A percentile compares a stretch with the other conserved stretches of the same genome.
Evolutionary conservation across 2,329 filamentous ascomycete genomes (phyloP).

Genomic region (Penicillium freii): DNA sequence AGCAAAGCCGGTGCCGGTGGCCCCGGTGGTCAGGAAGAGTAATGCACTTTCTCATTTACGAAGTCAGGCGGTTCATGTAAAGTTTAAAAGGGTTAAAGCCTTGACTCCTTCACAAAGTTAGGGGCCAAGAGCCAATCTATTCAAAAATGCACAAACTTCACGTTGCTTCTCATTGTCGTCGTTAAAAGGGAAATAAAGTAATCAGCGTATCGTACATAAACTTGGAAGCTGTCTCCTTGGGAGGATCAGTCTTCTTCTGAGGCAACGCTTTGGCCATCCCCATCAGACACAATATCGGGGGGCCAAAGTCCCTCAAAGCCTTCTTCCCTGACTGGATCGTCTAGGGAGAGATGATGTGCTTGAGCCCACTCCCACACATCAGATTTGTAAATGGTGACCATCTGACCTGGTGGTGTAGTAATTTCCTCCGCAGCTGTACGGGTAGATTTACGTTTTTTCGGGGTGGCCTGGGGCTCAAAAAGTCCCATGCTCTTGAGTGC

Average conservation of each 20-base stretch:
- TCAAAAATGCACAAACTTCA: constrained; percentile 19
- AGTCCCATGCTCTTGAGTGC: constrained; percentile 79
- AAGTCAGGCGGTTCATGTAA: constrained; percentile 25
- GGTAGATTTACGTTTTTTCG: constrained; percentile 54
- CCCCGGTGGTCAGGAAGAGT: constrained; percentile 45
- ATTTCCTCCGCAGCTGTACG: constrained; percentile 25
- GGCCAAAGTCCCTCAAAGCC: constrained; percentile 72
- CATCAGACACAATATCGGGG: constrained; percentile 36
- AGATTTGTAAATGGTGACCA: constrained; percentile 54
- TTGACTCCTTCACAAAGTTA: constrained; percentile 12
- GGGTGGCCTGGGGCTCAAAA: constrained; percentile 51
- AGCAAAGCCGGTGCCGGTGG: constrained; percentile 46
- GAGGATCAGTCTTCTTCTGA: constrained; percentile 18
- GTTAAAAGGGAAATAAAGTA: background rate
- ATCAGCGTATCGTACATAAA: constrained; percentile 12
- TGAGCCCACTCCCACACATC: constrained; percentile 66
- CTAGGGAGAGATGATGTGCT: constrained; percentile 60
- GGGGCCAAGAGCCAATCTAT: constrained; percentile 12
- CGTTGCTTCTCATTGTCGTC: constrained; percentile 12
- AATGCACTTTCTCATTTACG: constrained; percentile 29
- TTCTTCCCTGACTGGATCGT: constrained; percentile 66
- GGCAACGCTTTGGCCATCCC: constrained; percentile 24
- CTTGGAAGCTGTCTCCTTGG: background rate
- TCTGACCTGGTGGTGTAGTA: constrained; percentile 26
- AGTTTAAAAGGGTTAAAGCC: constrained; percentile 19